Base-by-base conservation (phyloP, 2,329 filamentous ascomycete species). In the Talaromyces funiculosus region DNA sequence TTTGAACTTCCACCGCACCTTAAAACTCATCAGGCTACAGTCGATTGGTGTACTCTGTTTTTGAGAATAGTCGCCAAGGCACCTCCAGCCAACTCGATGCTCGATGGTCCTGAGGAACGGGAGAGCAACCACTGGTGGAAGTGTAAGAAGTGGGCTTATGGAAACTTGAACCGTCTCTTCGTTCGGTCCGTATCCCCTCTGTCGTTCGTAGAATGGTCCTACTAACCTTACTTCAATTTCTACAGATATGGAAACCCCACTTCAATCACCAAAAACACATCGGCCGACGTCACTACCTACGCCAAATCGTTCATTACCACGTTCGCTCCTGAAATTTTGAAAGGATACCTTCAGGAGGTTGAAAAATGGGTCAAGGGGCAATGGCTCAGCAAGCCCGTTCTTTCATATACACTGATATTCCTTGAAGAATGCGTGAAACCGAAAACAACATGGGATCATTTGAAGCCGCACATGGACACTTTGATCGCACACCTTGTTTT, bases 101-200 rank as follows among this genome's bases (percentile, higher is more conserved):
- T 81, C 61, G 91, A 95, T 62, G 90, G 90, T 63, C 78, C 88
- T 57, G 86, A 90, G 61, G 93, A 97, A 71, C 86, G 94, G 61
- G 94, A 97, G 76, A 85, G 88, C 69, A 92, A 96, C 73, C 92
- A 97, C 75, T 99, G 94, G 93, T 99, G 93, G 93, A 99, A 97
- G 81, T 90, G 92, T 65, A 97, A 97, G 86, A 99, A 99, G 78
- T 97, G 94, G 94, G 90, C 93, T 14, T 99, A 97, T 76, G 96
- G 94, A 71, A 97, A 97, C 76, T 78, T 99, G 68, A 99, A 99
- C 79, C 86, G 94, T 64, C 84, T 99, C 18, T 99, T 94, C 72
- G 92, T 97, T 67, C 85, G 91, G 90, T 93, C 78, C 63, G 82
- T 74, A 40, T 24, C 16, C 38, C n/a, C 24, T 22, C 9, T 42